Evolutionary conservation across 2,329 filamentous ascomycete species (phyloP), one percentile per base, ranked within the genome.

Genomic region (Fusarium sp.): DNA sequence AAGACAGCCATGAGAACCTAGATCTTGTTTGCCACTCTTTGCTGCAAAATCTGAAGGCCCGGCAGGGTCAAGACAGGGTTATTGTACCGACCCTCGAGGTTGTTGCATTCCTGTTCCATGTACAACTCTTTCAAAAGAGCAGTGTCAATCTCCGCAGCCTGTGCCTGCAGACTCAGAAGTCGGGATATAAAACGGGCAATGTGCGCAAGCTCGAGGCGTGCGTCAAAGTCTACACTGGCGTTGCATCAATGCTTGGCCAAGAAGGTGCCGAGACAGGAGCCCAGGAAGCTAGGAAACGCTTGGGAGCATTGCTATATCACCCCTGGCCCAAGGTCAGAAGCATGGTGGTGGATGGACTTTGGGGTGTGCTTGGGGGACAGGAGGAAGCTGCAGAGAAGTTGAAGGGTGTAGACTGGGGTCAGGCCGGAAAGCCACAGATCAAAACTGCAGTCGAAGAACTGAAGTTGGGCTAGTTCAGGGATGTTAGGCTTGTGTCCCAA

Each of bases 161-260:
- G 4, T 93, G 94, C 62, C 82, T 89, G 8, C 83, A 89, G 36
- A 87, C 91, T 6, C 93, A 97, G 74, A 93, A 91, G 78, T 86
- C 92, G 1, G 92, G 94, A 67, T 94, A 92, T 82, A 95, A 94
- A 80, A 92, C 91, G 1, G 89, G 91, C 20, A 96, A 93, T 76
- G 87, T 97, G 42, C 87, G 90, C 51, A 95, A 96, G 77, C 84
- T 98, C 2, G 88, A 93, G 76, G 91, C 93, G 1, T 93, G 92
- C 23, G 82, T 97, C 64, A 91, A 90, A 73, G 86, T 96, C 13
- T 98, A 97, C 78, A 87, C 89, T 4, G 89, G 88, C 1, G 80
- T 97, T 28, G 88, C 88, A 6, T 77, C 77, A 3, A 74, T 81
- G 46, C 69, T 34, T 11, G 71, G 44, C 12, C 58, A 56, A 30